Evolutionary conservation across 2,329 filamentous ascomycete species (phyloP), one percentile per base, ranked within the genome.

Genomic region (Teratosphaeria viscida): DNA sequence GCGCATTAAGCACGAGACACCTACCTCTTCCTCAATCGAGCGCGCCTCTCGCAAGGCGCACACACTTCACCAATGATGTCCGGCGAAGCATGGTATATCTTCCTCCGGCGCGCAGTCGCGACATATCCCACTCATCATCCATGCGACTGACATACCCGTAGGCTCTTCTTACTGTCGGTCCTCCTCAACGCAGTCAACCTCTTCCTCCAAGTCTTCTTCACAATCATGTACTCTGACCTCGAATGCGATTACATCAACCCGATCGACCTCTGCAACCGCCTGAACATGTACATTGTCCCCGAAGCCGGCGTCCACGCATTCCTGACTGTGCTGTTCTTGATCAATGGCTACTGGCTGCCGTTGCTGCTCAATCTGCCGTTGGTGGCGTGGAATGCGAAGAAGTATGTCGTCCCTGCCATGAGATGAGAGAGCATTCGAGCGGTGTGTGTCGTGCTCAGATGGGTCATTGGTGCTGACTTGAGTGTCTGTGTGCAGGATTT

Each of bases 181-280:
- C 84, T 99, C 75, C 95, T 99, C 82, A 99, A 99, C 81, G 94
- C 94, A 81, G 92, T 99, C 85, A 99, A 99, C 82, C 85, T 99
- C 73, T 99, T 99, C 79, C 84, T 99, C 60, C 95, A 99, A 81
- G 94, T 99, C 71, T 99, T 99, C 84, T 99, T 99, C 81, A 99
- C 94, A 61, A 99, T 99, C 74, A 99, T 99, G 95, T 99, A 97
- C 81, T 96, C 90, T 78, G 94, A 99, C 83, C 79, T 99, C 72
- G 94, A 99, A 88, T 99, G 94, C 80, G 94, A 99, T 80, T 99
- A 99, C 79, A 99, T 99, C 81, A 99, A 99, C 82, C 94, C 94
- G 54, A 99, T 99, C 81, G 94, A 99, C 72, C 92, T 99, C 67
- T 99, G 94, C 88, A 99, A 99, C 86, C 92, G 94, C 71, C 88